Percentiles rank a stretch among this genome's conserved stretches.
phyloP scores from a whole-genome alignment of 805 yeast genomes.

The Cyberlindnera suaveolens region DNA sequence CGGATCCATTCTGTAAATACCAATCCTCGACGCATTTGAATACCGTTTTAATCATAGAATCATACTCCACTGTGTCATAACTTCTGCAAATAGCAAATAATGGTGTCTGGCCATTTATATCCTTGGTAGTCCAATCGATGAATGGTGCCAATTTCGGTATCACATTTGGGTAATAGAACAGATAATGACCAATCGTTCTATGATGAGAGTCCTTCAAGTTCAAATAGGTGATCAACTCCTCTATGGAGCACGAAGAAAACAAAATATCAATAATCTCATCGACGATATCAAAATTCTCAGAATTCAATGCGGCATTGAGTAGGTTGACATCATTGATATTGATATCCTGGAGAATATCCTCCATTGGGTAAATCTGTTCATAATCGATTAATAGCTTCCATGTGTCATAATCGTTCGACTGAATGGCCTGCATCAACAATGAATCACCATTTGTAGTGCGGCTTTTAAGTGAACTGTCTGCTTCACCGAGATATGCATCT shows the following conservation, averaged over 20 bases:
- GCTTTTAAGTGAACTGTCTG: constrained; percentile 27
- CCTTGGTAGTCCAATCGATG: constrained; percentile 66
- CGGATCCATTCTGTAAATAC: constrained; percentile 27
- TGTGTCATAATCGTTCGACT: constrained; percentile 36
- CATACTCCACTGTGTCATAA: constrained; percentile 70
- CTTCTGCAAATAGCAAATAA: constrained; percentile 68
- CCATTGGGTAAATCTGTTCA: constrained; percentile 49
- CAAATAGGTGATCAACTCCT: constrained; percentile 45
- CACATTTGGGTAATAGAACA: constrained; percentile 50
- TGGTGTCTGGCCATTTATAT: constrained; percentile 69
- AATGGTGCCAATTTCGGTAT: constrained; percentile 48
- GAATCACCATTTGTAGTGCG: constrained; percentile 64
- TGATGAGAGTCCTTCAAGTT: constrained; percentile 44
- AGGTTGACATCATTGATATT: constrained; percentile 50
- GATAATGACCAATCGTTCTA: constrained; percentile 68
- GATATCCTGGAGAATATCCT: constrained; percentile 61
- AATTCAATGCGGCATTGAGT: constrained; percentile 54
- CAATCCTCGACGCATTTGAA: constrained; percentile 39
- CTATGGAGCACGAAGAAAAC: constrained; percentile 31
- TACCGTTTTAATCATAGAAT: constrained; percentile 38
- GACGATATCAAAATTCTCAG: constrained; percentile 42
- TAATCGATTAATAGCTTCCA: constrained; percentile 43
- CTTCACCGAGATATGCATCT: constrained; percentile 20
- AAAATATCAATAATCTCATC: constrained; percentile 42
- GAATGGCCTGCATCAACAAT: constrained; percentile 55